Base-by-base conservation (phyloP, 2,329 filamentous ascomycete species). In the Zelopaecilomyces penicillatus region DNA sequence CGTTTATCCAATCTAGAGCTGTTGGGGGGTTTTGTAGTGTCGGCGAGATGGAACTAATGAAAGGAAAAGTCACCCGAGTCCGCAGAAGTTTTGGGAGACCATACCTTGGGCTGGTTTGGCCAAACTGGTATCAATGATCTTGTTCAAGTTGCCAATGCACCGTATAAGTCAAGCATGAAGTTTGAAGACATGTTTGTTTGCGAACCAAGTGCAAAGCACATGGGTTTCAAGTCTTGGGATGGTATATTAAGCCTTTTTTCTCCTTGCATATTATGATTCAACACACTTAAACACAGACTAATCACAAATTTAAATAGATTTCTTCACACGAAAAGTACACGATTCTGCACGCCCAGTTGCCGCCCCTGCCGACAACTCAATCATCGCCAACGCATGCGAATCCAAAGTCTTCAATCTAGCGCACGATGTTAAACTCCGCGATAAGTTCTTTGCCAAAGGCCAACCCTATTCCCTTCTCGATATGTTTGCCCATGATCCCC, bases 171-270 rank as follows among this genome's bases (percentile, higher is more conserved):
- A 0, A 45, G 52, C 12, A 58, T 70, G 54, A 68, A 61, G 39
- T 82, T 83, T 47, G 71, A 82, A 45, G 70, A 83, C 12, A 69
- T 83, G 55, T 85, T 75, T 58, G 52, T 73, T 12, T 85, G 81
- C 56, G 75, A 84, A 36, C 71, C 78, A 0, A 61, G 57, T 0
- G 66, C 68, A 5, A 62, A 73, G 51, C 58, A 80, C 55, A 70
- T 76, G 50, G 82, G 82, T 12, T 86, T 69, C 65, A 75, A 69
- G 45, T 83, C 78, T 0, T 86, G 83, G 83, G 82, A 87, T 47
- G 67, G 71, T 73, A 19, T 19, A 19, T 19, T 19, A 57, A 56
- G 58, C 28, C 8, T 8, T 26, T 26, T 5, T 11, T 6, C 5
- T 4, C 26, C 10, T 12, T 4, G 1, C 7, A 5, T 1, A 1